Percentiles rank a stretch among this genome's conserved stretches.
These are phyloP conservation scores for Ceratopteris richardii DNA, from an alignment of 75 land plant species.

Conservation along the genomic window DNA sequence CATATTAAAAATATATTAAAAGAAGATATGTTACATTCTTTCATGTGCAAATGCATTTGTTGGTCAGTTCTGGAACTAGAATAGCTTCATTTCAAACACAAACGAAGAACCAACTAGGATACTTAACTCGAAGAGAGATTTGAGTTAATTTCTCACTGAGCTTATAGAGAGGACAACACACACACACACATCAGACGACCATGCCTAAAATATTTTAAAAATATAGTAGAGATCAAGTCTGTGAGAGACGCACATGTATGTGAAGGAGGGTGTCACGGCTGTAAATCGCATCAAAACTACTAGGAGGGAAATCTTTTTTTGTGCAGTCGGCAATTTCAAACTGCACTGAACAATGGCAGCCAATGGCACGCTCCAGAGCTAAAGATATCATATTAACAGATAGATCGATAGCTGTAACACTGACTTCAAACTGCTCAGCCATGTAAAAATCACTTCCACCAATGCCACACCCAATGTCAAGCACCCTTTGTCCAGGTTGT, in stretches of 20 bases:
- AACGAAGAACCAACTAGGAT: too few species aligned
- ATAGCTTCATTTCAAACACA: too few species aligned
- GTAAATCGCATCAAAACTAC: conserved; percentile 85
- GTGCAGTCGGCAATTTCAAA: conserved; percentile 99
- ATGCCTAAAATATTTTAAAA: too few species aligned
- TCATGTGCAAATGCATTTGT: too few species aligned
- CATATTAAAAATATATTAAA: too few species aligned
- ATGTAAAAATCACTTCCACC: conserved; percentile 99
- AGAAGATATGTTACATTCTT: too few species aligned
- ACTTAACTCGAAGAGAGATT: too few species aligned
- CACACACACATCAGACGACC: too few species aligned
- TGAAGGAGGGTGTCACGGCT: conserved; percentile 99
- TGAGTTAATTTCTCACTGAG: too few species aligned
- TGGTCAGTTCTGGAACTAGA: too few species aligned
- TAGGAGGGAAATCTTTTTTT: conserved; percentile 55
- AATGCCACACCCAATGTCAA: conserved; percentile 99
- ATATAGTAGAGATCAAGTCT: too few species aligned
- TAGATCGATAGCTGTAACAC: conserved; percentile 84
- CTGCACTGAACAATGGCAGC: conserved; percentile 75
- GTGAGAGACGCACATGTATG: conserved; percentile 48
- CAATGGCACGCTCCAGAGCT: conserved; percentile 93
- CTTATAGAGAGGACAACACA: too few species aligned
- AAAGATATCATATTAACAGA: conserved; percentile 95
- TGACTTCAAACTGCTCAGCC: conserved; percentile 91
- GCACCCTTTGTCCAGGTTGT: conserved; percentile 78